Conservation (phyloP, 345 rosid species). For the Schrenkiella parvula region DNA sequence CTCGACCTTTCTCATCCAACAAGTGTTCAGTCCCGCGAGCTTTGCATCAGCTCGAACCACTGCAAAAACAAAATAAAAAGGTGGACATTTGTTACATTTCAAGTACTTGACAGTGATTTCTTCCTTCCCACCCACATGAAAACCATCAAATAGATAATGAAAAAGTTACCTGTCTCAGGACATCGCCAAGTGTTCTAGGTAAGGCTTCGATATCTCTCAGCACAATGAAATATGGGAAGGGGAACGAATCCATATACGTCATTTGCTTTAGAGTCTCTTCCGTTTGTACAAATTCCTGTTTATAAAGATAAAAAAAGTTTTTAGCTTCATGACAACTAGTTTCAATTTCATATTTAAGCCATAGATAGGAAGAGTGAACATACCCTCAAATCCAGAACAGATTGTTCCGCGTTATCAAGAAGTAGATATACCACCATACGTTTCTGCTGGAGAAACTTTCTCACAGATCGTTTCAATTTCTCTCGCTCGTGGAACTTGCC, state of each 20-base stretch:
- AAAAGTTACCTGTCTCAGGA: slow-evolving; percentile 80
- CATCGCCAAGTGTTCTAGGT: slow-evolving; percentile 79
- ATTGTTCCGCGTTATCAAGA: slow-evolving; percentile 63
- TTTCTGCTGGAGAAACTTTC: slow-evolving; percentile 66
- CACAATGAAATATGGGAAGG: slow-evolving; percentile 83
- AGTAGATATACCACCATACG: slow-evolving; percentile 93
- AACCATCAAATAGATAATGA: background rate
- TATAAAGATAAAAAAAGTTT: background rate
- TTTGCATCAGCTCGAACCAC: slow-evolving; percentile 98
- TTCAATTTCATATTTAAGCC: background rate
- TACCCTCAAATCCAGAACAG: slow-evolving; percentile 72
- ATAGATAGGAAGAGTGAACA: background rate
- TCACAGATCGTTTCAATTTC: slow-evolving; percentile 57
- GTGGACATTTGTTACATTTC: background rate
- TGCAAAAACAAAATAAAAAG: slow-evolving; percentile 26
- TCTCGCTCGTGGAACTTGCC: slow-evolving; percentile 94
- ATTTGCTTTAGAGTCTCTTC: slow-evolving; percentile 33
- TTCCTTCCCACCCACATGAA: background rate
- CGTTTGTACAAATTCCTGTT: slow-evolving; percentile 51
- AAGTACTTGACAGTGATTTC: background rate
- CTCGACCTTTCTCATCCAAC: slow-evolving; percentile 2
- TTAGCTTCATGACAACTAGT: background rate
- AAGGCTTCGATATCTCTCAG: slow-evolving; percentile 78
- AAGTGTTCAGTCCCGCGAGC: slow-evolving; percentile 44
- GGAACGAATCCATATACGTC: slow-evolving; percentile 78